Conservation (phyloP, 345 rosid species). For the Eucalyptus pauciflora region DNA sequence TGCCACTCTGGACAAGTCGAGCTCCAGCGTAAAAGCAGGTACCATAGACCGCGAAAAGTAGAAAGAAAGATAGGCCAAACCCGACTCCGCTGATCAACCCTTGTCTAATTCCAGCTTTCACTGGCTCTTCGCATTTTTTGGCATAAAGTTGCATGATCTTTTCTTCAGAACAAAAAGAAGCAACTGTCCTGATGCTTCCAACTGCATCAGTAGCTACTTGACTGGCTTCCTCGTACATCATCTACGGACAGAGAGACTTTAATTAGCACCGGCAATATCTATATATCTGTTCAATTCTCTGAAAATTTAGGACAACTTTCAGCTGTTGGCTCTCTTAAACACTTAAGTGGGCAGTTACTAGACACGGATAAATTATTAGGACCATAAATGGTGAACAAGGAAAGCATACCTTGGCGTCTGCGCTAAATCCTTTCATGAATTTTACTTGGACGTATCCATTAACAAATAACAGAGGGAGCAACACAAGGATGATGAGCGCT, state of each 20-base stretch:
- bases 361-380: neutral
- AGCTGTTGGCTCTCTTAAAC: neutral
- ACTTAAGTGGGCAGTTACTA: neutral
- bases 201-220: conserved; percentile 93
- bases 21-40: conserved; percentile 76
- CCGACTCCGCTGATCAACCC: conserved; percentile 66
- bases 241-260: conserved; percentile 18
- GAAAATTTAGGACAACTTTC: neutral
- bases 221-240: conserved; percentile 85
- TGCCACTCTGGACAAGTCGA: conserved; percentile 37
- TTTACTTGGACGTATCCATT: conserved; percentile 49
- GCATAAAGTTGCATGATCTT: conserved; percentile 67
- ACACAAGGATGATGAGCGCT: conserved; percentile 41
- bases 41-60: conserved; percentile 44
- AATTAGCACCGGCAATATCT: neutral
- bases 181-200: conserved; percentile 81
- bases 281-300: neutral
- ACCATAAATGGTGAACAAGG: neutral
- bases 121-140: conserved; percentile 73
- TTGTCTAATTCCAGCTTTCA: conserved; percentile 54
- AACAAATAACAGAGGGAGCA: conserved; percentile 56
- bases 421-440: conserved; percentile 74
- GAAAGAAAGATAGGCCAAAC: conserved; percentile 55
- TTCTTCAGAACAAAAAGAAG: conserved; percentile 85
- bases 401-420: conserved; percentile 56